phyloP scores from a whole-genome alignment of 306 rosid genomes.

The Quercus berberidifolia region DNA sequence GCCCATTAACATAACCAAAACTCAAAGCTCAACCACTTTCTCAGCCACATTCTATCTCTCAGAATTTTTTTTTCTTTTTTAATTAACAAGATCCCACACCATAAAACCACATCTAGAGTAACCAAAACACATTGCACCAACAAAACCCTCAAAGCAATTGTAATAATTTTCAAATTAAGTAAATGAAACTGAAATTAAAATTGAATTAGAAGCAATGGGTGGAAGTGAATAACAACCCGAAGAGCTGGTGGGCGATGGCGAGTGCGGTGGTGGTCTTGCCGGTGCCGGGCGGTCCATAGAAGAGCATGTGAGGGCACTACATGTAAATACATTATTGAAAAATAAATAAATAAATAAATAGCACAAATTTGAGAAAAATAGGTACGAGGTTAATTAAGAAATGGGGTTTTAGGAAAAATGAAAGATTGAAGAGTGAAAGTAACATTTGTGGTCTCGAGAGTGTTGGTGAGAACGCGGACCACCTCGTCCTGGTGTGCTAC shows the following conservation, averaged over 20 bases:
- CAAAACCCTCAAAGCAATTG: too few species aligned
- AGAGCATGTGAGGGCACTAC: conserved; percentile 94
- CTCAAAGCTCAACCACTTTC: too few species aligned
- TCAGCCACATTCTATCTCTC: too few species aligned
- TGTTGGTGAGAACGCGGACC: conserved; percentile 87
- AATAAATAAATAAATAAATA: not conserved
- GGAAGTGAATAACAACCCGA: conserved; percentile 53
- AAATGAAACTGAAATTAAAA: not conserved
- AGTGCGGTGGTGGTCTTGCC: conserved; percentile 97
- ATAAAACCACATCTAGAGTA: too few species aligned
- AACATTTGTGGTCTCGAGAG: conserved; percentile 82
- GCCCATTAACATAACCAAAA: too few species aligned
- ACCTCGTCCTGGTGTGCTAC: conserved; percentile 96
- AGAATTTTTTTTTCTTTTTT: too few species aligned
- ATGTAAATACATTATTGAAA: not conserved
- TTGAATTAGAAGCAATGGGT: not conserved
- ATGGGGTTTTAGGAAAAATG: not conserved
- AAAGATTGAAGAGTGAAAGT: not conserved
- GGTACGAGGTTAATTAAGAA: not conserved
- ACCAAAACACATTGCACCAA: too few species aligned
- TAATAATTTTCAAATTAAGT: not conserved
- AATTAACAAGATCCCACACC: too few species aligned
- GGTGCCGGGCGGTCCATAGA: conserved; percentile 94
- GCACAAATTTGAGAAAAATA: not conserved
- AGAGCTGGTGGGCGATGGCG: conserved; percentile 84